Evolutionary conservation across 2,329 filamentous ascomycete species (phyloP), one percentile per base, ranked within the genome.

Genomic region (Lachnellula arida): DNA sequence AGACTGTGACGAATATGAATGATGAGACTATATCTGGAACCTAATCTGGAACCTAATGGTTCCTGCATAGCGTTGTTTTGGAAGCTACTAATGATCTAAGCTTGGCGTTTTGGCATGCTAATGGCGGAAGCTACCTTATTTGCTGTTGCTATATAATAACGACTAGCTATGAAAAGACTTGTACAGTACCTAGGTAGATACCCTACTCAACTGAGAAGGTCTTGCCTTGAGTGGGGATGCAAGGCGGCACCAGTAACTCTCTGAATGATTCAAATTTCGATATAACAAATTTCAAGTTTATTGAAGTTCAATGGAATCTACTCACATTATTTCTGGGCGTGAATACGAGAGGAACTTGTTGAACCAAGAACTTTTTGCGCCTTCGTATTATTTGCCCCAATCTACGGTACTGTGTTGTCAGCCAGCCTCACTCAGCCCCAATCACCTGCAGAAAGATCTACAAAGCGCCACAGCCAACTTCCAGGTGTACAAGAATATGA

Each of bases 381-480:
- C 9, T 8, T 32, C 44, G 44, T 47, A 47, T 46, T 32, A 25
- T 34, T 47, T 44, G 42, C 42, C 40, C 40, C 19, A 17, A 17
- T 46, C 44, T 11, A 25, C 43, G 19, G 19, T 23, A 28, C 19
- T 46, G 44, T 15, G 44, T 46, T 46, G 44, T 46, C 44, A 46
- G 44, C 44, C 44, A 46, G 44, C 44, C 44, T 46, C 44, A 46
- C 44, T 46, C 23, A 46, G 44, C 44, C 23, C 12, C 8, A 9
- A 17, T 40, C 37, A 40, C 37, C n/a, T 40, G 37, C 37, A 40
- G 9, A 32, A 32, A 32, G 37, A 40, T 40, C 37, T 40, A n/a
- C 37, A 17, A 12, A 40, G 37, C 55, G 53, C 58, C 59, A 60
- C 56, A 61, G 53, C 49, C 34, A 57, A 49, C 47, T 57, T 56